Evolutionary conservation across 345 rosid species (phyloP).

Genomic region (Populus davidiana): DNA sequence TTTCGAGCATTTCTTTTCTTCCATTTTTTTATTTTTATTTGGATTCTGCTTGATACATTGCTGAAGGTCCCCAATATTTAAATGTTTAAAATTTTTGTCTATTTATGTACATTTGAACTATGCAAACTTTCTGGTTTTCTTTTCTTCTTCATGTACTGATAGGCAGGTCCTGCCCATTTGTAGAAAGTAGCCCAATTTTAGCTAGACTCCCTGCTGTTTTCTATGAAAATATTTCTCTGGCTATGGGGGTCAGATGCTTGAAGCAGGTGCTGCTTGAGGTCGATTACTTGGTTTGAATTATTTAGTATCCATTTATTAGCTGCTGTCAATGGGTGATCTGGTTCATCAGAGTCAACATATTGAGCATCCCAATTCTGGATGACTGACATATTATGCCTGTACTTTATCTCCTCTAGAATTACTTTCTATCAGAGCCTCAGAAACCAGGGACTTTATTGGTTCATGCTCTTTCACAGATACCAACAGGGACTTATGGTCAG

Average conservation of each 20-base stretch:
- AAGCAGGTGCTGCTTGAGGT: neutral
- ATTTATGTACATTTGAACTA: neutral
- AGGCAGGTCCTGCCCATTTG: neutral
- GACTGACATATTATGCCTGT: neutral
- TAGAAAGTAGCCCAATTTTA: neutral
- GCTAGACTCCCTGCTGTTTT: neutral
- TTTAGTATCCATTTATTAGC: neutral
- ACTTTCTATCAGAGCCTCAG: neutral
- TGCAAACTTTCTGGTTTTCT: neutral
- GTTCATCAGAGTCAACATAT: neutral
- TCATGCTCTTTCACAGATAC: neutral
- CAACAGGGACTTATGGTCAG: neutral
- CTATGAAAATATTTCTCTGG: neutral
- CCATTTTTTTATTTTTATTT: neutral
- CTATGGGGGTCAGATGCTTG: neutral
- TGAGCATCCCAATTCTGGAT: neutral
- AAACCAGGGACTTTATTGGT: neutral
- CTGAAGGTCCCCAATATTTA: neutral
- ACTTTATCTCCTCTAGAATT: neutral
- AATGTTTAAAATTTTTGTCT: neutral
- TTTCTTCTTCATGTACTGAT: neutral
- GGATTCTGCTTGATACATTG: neutral
- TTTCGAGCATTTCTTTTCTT: neutral
- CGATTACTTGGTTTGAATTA: neutral
- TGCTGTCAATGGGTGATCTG: neutral